Percentiles rank a stretch among this genome's conserved stretches.
Conservation (phyloP, 2,329 filamentous ascomycete genomes). For the Chaetothyriales sp. region DNA sequence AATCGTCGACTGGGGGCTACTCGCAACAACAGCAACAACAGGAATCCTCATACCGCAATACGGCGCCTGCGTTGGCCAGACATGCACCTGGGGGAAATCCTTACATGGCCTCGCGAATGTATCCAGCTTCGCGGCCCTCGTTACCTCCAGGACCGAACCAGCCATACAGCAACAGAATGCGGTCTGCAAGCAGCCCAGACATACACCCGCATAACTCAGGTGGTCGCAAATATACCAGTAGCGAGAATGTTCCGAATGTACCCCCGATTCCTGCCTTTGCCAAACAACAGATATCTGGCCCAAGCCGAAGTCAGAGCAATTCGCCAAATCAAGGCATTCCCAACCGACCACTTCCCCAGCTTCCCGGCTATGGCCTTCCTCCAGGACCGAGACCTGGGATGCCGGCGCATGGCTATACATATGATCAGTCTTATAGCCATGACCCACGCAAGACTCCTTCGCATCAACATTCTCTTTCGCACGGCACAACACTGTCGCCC, state of each 20-base stretch:
- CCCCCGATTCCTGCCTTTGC: slow-evolving; percentile 62
- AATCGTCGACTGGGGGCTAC: not conserved
- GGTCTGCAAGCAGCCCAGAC: slow-evolving; percentile 90
- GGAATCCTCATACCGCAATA: slow-evolving; percentile 67
- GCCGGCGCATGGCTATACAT: slow-evolving; percentile 12
- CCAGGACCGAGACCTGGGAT: slow-evolving; percentile 12
- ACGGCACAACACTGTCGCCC: slow-evolving; percentile 23
- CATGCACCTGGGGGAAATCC: slow-evolving; percentile 50
- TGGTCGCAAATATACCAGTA: slow-evolving; percentile 31
- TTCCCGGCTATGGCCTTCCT: slow-evolving; percentile 41
- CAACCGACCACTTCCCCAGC: slow-evolving; percentile 53
- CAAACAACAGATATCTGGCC: slow-evolving; percentile 41
- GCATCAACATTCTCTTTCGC: slow-evolving; percentile 13
- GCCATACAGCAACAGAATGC: slow-evolving; percentile 45
- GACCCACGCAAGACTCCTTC: slow-evolving; percentile 10
- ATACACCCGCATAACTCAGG: slow-evolving; percentile 55
- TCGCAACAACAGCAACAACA: slow-evolving; percentile 50
- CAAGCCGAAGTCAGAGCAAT: slow-evolving; percentile 66
- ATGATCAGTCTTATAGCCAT: slow-evolving; percentile 11
- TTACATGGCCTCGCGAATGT: slow-evolving; percentile 46
- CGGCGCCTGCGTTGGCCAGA: slow-evolving; percentile 73
- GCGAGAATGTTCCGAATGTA: slow-evolving; percentile 49
- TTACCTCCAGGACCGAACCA: slow-evolving; percentile 54
- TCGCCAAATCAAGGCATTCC: slow-evolving; percentile 59
- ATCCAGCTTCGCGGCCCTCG: slow-evolving; percentile 45